A percentile compares a stretch with the other conserved stretches of the same genome.
phyloP scores from a whole-genome alignment of 805 yeast species.

The Candida montana region DNA sequence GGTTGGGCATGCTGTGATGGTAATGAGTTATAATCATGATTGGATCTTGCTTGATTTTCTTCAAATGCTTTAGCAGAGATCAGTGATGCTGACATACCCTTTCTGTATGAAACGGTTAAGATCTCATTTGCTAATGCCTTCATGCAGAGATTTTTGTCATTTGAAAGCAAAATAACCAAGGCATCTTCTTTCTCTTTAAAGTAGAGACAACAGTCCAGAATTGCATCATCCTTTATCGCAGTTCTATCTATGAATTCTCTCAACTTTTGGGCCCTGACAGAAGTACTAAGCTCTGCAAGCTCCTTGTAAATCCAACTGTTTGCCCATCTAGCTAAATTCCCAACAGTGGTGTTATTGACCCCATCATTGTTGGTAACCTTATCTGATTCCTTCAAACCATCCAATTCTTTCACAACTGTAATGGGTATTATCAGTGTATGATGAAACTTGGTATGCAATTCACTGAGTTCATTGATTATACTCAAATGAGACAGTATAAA shows the following conservation, averaged over 20 bases:
- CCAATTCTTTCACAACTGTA: constrained; percentile 72
- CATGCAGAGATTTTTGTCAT: constrained; percentile 78
- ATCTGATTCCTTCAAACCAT: constrained; percentile 60
- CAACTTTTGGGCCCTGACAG: constrained; percentile 60
- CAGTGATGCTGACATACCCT: constrained; percentile 41
- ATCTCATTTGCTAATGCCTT: constrained; percentile 67
- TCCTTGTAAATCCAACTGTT: constrained; percentile 69
- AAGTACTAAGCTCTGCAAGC: constrained; percentile 45
- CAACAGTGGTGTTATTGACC: constrained; percentile 33
- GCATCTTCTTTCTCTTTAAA: constrained; percentile 37
- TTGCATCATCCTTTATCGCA: constrained; percentile 68
- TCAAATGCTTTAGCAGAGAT: constrained; percentile 35
- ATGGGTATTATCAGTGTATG: constrained; percentile 61
- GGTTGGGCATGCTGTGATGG: no score
- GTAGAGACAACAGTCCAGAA: constrained; percentile 77
- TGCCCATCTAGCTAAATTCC: constrained; percentile 62
- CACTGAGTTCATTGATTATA: constrained; percentile 48
- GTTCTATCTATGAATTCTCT: constrained; percentile 44
- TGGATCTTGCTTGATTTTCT: constrained; percentile 1
- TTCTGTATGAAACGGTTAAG: constrained; percentile 49
- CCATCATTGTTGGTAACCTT: constrained; percentile 8
- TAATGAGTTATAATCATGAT: no score
- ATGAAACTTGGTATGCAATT: constrained; percentile 34
- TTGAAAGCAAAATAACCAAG: constrained; percentile 62
- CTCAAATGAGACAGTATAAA: constrained; percentile 66